Evolutionary conservation across 345 rosid genomes (phyloP), one percentile per base, ranked within the genome.

Genomic region (Eutrema heterophyllum): DNA sequence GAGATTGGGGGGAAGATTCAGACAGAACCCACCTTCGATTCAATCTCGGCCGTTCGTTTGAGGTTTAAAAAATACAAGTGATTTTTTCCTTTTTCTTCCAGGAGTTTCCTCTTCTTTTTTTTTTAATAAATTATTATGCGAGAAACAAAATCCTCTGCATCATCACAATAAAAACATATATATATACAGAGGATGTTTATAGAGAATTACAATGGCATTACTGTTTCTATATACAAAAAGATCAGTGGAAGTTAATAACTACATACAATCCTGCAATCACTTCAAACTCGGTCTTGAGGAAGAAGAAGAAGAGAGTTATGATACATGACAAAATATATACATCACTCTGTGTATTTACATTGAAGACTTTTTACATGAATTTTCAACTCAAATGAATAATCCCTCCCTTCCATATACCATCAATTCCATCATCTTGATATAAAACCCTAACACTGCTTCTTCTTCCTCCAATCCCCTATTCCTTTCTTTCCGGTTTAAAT

Each of bases 341-440:
- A 76, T 44, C 75, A 64, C 60, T 53, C 74, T 41, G 13, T 51
- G 75, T 76, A 70, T 76, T 63, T 76, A 75, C 78, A 74, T 11
- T 48, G 58, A n/a, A n/a, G n/a, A n/a, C n/a, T n/a, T n/a, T n/a
- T n/a, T n/a, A n/a, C n/a, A n/a, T n/a, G n/a, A 68, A 51, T 68
- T 13, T 61, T 27, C 32, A 51, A 11, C 50, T 43, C 57, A 40
- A 13, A 29, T 67, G 16, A 58, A 32, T 40, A 38, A 67, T 30
- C 73, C 39, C 67, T n/a, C n/a, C n/a, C n/a, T n/a, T n/a, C n/a
- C n/a, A n/a, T n/a, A n/a, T 15, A 11, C 43, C 62, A 73, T 55
- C 78, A 66, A 32, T 18, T 48, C 67, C 67, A 38, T 67, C 57
- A 64, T 73, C 51, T 56, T 29, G 51, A 56, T 65, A 13, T 44